Evolutionary conservation across 1,139 yeast genomes (phyloP), one percentile per base, ranked within the genome.

Genomic region (Saccharomycopsis crataegensis): DNA sequence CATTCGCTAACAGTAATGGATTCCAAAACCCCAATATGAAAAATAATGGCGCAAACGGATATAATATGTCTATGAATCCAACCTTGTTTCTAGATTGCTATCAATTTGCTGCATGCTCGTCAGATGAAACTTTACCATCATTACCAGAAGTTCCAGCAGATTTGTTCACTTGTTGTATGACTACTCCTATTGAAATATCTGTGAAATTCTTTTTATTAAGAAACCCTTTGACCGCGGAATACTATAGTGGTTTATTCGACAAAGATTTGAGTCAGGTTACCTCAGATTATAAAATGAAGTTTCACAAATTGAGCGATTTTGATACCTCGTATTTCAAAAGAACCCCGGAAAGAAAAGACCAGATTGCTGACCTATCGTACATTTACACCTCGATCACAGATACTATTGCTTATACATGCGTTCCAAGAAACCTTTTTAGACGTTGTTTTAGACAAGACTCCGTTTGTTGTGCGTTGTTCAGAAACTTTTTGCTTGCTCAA

Each of bases 301-400:
- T 59, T 62, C 51, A 71, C 73, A 8, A 74, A 74, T 42, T 86
- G 85, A 1, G 82, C 79, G 61, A 84, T 86, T 36, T 56, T 47
- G 58, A 56, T 42, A 50, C 49, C 3, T 40, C 49, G 3, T 53
- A 53, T 36, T 56, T 56, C 45, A 53, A 51, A 38, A 40, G 47
- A 41, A 37, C 48, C 14, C 45, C 49, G n/a, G 58, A 56, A 14
- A 50, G 49, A 46, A 56, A 56, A 42, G 94, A 99, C 0, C 98
- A 99, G 0, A 70, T 93, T 46, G 99, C 99, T 32, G 99, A 94
- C 66, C 75, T 93, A 57, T 90, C 90, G 65, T 94, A 99, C 98
- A 93, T 93, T 41, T 93, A 93, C 68, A 94, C 98, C 1, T 98
- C 99, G 3, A 90, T 93, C 44, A 93, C 99, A 2, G 99, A 93